Conservation (phyloP, 2,329 filamentous ascomycete species). For the Ascochyta clinopodiicola region DNA sequence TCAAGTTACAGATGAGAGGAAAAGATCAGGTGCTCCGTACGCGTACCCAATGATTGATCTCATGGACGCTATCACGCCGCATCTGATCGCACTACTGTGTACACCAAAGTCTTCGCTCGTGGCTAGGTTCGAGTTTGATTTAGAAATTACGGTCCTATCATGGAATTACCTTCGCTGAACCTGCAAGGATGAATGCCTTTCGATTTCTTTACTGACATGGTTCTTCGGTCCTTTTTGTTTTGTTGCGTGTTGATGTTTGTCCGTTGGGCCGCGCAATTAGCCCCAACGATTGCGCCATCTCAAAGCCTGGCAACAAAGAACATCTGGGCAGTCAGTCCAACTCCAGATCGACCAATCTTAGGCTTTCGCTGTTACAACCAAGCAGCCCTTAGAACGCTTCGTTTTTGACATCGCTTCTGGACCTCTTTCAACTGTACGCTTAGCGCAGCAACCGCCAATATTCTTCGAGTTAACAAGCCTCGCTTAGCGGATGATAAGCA, state of each 20-base stretch:
- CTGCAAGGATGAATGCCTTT: no score
- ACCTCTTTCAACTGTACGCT: neutral
- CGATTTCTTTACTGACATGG: no score
- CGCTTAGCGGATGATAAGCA: constrained; percentile 21
- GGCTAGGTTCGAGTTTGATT: neutral
- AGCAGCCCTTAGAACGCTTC: neutral
- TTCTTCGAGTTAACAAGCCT: constrained; percentile 17
- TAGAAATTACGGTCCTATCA: no score
- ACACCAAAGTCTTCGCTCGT: neutral
- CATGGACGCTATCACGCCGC: neutral
- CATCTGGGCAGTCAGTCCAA: neutral
- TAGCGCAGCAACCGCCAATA: neutral
- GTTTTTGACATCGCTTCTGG: neutral
- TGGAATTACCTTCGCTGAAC: no score
- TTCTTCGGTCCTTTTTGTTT: neutral
- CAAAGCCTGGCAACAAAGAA: neutral
- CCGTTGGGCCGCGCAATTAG: neutral
- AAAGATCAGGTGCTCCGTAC: neutral
- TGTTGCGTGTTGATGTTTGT: neutral
- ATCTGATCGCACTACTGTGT: neutral
- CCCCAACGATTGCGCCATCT: constrained; percentile 1
- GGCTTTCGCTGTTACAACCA: neutral
- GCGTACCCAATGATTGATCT: neutral
- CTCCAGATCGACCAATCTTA: neutral
- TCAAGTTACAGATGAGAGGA: neutral